Conservation (phyloP, 495 filamentous ascomycete genomes). For the Hyaloscypha finlandica region DNA sequence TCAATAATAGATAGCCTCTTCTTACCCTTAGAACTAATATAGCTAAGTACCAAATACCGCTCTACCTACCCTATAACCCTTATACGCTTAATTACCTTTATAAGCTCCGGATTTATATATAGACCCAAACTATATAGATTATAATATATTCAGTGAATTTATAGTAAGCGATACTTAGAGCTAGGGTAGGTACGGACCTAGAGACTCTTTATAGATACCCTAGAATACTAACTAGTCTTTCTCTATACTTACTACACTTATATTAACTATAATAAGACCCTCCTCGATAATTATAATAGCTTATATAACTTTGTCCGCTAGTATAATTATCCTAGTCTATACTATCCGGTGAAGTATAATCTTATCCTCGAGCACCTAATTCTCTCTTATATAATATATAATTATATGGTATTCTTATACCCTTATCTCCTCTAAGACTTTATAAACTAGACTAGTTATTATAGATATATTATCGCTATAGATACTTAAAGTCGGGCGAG, state of each 20-base stretch:
- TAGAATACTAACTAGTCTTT: constrained; percentile 24
- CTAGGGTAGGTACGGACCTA: constrained; percentile 8
- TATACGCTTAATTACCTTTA: neutral
- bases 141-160: constrained; percentile 12
- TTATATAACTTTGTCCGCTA: no score
- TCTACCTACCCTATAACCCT: neutral
- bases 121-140: constrained; percentile 14
- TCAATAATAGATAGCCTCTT: neutral
- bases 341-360: neutral
- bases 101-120: neutral
- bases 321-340: no score
- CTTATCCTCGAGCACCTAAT: constrained; percentile 15
- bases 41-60: neutral
- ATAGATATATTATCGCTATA: constrained; percentile 19
- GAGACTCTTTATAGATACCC: constrained; percentile 24
- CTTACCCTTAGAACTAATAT: neutral
- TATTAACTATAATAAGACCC: constrained; percentile 14
- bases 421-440: constrained; percentile 15
- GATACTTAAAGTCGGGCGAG: constrained; percentile 13
- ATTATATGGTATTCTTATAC: constrained; percentile 17
- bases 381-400: constrained; percentile 18
- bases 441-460: constrained; percentile 14
- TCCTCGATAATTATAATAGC: constrained; percentile 15
- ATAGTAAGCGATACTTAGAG: constrained; percentile 14
- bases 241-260: constrained; percentile 16